Evolutionary conservation across 2,329 filamentous ascomycete species (phyloP).

Genomic region (Colletotrichum sp.): DNA sequence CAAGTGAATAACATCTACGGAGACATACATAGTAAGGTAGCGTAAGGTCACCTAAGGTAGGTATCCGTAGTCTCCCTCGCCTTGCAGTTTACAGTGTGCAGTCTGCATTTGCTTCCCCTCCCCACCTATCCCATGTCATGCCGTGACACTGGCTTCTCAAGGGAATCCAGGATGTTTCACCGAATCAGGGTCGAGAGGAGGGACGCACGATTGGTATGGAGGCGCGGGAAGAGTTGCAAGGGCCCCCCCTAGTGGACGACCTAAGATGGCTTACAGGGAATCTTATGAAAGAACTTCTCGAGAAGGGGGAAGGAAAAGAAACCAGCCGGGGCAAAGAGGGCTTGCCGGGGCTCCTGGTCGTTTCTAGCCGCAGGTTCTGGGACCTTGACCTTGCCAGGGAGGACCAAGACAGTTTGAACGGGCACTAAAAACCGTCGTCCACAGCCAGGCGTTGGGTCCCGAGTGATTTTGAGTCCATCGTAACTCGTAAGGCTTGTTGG

Average conservation of each 20-base stretch:
- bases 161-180: slow-evolving; percentile 5
- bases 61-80: background rate
- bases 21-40: background rate
- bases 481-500: background rate
- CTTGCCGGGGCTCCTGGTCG: background rate
- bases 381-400: background rate
- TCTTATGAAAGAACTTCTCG: background rate
- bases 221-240: slow-evolving; percentile 4
- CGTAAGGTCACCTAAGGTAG: too few species aligned
- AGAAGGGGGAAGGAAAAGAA: background rate
- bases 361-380: background rate
- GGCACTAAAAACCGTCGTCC: slow-evolving; percentile 5
- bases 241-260: background rate
- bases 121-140: background rate
- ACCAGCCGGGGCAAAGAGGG: background rate
- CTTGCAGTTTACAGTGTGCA: background rate
- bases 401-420: background rate
- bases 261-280: slow-evolving; percentile 2
- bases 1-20: background rate
- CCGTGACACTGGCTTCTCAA: background rate
- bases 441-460: background rate
- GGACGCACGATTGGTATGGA: slow-evolving; percentile 6
- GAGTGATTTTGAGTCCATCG: background rate
- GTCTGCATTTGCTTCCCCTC: background rate
- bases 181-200: slow-evolving; percentile 7